These are phyloP conservation scores for Paxillus involutus DNA, from an alignment of 768 basidiomycete genomes.

Conservation along the genomic window DNA sequence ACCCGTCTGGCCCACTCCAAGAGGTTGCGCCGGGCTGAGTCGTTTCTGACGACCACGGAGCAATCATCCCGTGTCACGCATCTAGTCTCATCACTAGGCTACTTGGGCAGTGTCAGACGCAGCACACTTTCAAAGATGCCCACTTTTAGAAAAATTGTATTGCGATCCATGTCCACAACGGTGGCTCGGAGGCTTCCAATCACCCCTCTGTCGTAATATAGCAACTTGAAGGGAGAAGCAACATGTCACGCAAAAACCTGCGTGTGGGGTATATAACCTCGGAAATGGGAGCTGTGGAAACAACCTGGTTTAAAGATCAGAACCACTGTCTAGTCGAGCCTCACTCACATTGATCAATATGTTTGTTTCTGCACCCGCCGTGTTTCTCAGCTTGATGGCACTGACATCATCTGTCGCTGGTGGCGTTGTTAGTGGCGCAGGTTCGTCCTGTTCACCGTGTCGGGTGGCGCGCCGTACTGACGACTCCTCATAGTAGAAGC, in stretches of 20 bases:
- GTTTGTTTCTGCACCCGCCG: constrained; percentile 7
- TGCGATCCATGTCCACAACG: too few species aligned
- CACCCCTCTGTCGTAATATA: not conserved
- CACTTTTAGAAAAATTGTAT: not conserved
- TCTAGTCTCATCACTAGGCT: too few species aligned
- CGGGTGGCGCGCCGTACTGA: not conserved
- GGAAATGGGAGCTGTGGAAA: not conserved
- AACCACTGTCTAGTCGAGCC: too few species aligned
- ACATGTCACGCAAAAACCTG: not conserved
- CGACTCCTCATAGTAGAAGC: not conserved
- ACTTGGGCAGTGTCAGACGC: not conserved
- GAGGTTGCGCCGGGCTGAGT: not conserved
- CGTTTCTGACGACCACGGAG: too few species aligned
- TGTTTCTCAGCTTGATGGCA: constrained; percentile 14
- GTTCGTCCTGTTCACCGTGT: constrained; percentile 2
- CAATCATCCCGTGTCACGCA: constrained; percentile 3
- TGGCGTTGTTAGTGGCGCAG: constrained; percentile 3
- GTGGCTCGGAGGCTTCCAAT: not conserved
- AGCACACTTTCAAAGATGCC: not conserved
- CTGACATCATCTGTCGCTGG: constrained; percentile 5
- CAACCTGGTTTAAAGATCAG: too few species aligned
- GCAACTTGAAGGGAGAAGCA: not conserved
- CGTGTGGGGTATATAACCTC: constrained; percentile 11
- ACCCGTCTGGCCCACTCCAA: not conserved
- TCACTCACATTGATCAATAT: not conserved